These are phyloP conservation scores for Fusarium sp. DNA, from an alignment of 2,329 filamentous ascomycete species.

Conservation along the genomic window DNA sequence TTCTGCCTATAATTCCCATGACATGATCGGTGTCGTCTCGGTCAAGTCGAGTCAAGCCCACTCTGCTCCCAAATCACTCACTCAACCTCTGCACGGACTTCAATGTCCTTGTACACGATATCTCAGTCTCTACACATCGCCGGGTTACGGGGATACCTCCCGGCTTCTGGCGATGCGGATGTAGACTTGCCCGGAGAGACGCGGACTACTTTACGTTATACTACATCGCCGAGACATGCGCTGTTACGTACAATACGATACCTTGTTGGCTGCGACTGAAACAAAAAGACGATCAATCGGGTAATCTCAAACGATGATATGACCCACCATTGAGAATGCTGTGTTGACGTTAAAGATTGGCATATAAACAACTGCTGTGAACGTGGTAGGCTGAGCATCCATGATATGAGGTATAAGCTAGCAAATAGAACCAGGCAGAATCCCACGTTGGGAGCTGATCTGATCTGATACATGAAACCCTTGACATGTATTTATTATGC, in stretches of 20 bases:
- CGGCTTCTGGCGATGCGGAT: constrained; percentile 41
- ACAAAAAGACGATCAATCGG: not conserved
- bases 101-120: not conserved
- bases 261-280: constrained; percentile 20
- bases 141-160: constrained; percentile 21
- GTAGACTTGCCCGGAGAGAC: constrained; percentile 30
- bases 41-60: constrained; percentile 11
- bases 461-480: constrained; percentile 9
- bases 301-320: not conserved
- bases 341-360: not conserved
- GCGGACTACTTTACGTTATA: constrained; percentile 12
- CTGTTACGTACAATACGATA: constrained; percentile 12
- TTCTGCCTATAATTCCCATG: constrained; percentile 7
- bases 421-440: constrained; percentile 27
- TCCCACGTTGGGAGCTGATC: constrained; percentile 10
- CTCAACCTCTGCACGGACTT: constrained; percentile 7
- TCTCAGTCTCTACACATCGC: constrained; percentile 7
- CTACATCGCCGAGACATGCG: constrained; percentile 16
- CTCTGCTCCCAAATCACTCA: constrained; percentile 10
- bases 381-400: constrained; percentile 2
- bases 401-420: constrained; percentile 29
- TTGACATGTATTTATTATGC: constrained; percentile 14
- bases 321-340: not conserved
- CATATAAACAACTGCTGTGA: not conserved
- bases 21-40: constrained; percentile 32